phyloP scores from a whole-genome alignment of 352 stramenopile genomes.

The Thalassiosira sp. region DNA sequence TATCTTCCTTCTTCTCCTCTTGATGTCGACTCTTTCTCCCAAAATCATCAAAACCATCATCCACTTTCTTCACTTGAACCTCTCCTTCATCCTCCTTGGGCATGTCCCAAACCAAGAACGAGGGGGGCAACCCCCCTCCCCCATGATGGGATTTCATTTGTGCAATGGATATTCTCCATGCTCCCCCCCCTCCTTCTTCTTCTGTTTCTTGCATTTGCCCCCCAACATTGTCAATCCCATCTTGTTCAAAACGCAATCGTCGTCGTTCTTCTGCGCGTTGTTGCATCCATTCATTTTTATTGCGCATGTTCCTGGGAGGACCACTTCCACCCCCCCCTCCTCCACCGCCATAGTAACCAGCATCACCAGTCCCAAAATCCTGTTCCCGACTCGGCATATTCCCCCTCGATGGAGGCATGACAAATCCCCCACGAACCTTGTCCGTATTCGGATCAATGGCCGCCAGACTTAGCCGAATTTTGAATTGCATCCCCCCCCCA shows the following conservation, averaged over 20 bases:
- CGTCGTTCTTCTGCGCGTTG: conserved; percentile 35
- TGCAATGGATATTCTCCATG: conserved; percentile 37
- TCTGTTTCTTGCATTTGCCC: neutral
- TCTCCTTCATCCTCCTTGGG: conserved; percentile 13
- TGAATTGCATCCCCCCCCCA: conserved; percentile 28
- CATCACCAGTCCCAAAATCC: conserved; percentile 18
- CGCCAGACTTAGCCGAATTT: conserved; percentile 67
- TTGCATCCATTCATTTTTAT: conserved; percentile 26
- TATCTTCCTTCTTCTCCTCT: conserved; percentile 12
- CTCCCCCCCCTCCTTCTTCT: conserved; percentile 6
- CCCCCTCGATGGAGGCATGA: conserved; percentile 18
- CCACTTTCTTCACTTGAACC: neutral
- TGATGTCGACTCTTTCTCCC: neutral
- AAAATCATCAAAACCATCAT: conserved; percentile 15
- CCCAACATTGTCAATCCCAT: conserved; percentile 14
- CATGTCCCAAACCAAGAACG: conserved; percentile 45
- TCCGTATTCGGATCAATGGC: conserved; percentile 67
- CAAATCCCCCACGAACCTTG: conserved; percentile 35
- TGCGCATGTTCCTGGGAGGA: neutral
- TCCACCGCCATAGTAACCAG: conserved; percentile 26
- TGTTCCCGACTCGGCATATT: conserved; percentile 14
- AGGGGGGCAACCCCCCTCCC: conserved; percentile 25
- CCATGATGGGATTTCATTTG: conserved; percentile 35
- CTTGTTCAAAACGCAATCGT: conserved; percentile 34
- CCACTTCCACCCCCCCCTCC: conserved; percentile 4